Evolutionary conservation across 2,329 filamentous ascomycete genomes (phyloP).

Genomic region (Beauveria sp.): DNA sequence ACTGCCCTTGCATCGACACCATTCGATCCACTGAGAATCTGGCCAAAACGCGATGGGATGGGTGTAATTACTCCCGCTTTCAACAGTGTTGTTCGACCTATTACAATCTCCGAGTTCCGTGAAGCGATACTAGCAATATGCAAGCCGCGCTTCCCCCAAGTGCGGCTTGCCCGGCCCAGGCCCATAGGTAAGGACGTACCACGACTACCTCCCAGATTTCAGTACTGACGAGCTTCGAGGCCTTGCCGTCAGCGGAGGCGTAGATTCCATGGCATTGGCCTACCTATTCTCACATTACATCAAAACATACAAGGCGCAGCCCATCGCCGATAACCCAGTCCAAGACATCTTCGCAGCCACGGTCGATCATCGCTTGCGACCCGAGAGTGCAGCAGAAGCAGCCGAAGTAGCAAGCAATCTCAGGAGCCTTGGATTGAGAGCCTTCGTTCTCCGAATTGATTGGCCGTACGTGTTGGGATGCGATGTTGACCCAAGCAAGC

Average conservation of each 20-base stretch:
- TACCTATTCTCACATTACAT: slow-evolving; percentile 54
- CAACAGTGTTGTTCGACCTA: slow-evolving; percentile 31
- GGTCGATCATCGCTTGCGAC: slow-evolving; percentile 51
- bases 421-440: slow-evolving; percentile 26
- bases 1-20: not conserved
- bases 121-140: slow-evolving; percentile 44
- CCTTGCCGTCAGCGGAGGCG: slow-evolving; percentile 82
- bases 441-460: slow-evolving; percentile 21
- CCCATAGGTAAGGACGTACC: slow-evolving; percentile 33
- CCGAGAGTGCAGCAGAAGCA: slow-evolving; percentile 46
- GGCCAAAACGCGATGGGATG: slow-evolving; percentile 23
- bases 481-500: slow-evolving; percentile 23
- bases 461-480: slow-evolving; percentile 38
- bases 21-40: not conserved
- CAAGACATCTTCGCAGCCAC: slow-evolving; percentile 38
- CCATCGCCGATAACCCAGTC: slow-evolving; percentile 39
- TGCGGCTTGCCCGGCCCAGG: slow-evolving; percentile 26
- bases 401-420: slow-evolving; percentile 34
- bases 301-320: slow-evolving; percentile 24
- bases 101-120: slow-evolving; percentile 30
- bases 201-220: not conserved
- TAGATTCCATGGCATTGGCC: slow-evolving; percentile 96
- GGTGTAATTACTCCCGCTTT: slow-evolving; percentile 25
- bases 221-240: slow-evolving; percentile 32
- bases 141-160: slow-evolving; percentile 40